Evolutionary conservation across 2,329 filamentous ascomycete genomes (phyloP).

Genomic region (Pseudocercospora macadamiae): DNA sequence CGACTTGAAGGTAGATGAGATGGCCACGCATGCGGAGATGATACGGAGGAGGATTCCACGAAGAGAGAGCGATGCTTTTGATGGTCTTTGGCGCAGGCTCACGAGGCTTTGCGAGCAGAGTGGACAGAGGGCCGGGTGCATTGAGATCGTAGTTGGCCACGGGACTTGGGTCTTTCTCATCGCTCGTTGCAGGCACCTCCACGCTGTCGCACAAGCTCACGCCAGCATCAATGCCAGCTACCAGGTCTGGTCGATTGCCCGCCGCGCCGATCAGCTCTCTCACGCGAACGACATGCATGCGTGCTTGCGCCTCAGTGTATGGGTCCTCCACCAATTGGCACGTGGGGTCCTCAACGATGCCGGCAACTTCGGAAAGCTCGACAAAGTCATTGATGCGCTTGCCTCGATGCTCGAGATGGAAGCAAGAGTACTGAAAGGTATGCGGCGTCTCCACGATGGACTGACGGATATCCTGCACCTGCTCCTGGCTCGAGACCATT

Average conservation of each 20-base stretch:
- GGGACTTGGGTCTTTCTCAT: slow-evolving; percentile 40
- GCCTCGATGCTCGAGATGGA: slow-evolving; percentile 91
- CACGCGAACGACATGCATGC: slow-evolving; percentile 89
- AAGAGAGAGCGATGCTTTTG: slow-evolving; percentile 83
- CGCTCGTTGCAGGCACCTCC: slow-evolving; percentile 33
- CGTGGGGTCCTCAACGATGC: slow-evolving; percentile 74
- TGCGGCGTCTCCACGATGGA: slow-evolving; percentile 91
- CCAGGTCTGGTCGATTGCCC: slow-evolving; percentile 81
- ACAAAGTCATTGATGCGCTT: slow-evolving; percentile 93
- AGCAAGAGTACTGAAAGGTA: slow-evolving; percentile 97
- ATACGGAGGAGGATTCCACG: slow-evolving; percentile 96
- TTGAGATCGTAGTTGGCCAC: slow-evolving; percentile 78
- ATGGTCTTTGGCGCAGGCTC: slow-evolving; percentile 82
- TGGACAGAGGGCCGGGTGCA: slow-evolving; percentile 67
- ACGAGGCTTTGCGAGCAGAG: slow-evolving; percentile 68
- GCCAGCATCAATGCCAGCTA: slow-evolving; percentile 84
- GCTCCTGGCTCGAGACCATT: slow-evolving; percentile 85
- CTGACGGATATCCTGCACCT: slow-evolving; percentile 95
- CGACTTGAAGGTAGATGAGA: slow-evolving; percentile 84
- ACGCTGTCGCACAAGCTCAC: slow-evolving; percentile 85
- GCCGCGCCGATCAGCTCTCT: slow-evolving; percentile 92
- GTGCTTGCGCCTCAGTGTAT: slow-evolving; percentile 97
- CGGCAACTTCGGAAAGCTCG: slow-evolving; percentile 85
- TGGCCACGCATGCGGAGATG: slow-evolving; percentile 90
- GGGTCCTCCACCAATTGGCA: slow-evolving; percentile 86